Evolutionary conservation across 108 stramenopile species (phyloP).

Genomic region (Cyclotella atomus): DNA sequence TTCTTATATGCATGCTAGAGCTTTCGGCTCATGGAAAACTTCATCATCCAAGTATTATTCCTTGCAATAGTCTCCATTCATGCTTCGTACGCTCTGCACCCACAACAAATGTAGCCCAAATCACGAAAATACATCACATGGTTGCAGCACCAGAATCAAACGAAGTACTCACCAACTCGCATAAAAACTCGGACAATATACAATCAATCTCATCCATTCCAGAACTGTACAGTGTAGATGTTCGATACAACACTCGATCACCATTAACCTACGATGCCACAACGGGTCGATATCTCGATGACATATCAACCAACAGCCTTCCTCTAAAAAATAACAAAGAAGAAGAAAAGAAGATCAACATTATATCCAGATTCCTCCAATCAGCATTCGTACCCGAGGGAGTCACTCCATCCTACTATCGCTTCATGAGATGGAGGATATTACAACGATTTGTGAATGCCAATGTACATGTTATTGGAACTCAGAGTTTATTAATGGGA

Average conservation of each 20-base stretch:
- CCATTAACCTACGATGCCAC: constrained; percentile 33
- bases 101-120: background rate
- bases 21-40: no score
- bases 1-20: no score
- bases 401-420: constrained; percentile 85
- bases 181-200: background rate
- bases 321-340: background rate
- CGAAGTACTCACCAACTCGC: background rate
- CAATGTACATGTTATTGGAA: constrained; percentile 93
- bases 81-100: no score
- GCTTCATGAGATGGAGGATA: constrained; percentile 84
- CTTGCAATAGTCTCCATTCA: no score
- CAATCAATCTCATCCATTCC: background rate
- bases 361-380: constrained; percentile 25
- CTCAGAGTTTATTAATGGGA: constrained; percentile 89
- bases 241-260: constrained; percentile 42
- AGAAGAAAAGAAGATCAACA: constrained; percentile 8
- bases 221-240: constrained; percentile 46
- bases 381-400: constrained; percentile 83
- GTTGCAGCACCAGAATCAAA: background rate
- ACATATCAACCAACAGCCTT: constrained; percentile 11
- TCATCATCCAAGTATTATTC: no score
- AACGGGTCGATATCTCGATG: constrained; percentile 44
- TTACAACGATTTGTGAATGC: constrained; percentile 90
- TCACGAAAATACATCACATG: background rate